phyloP scores from a whole-genome alignment of 1,284 basidiomycete species.

The Spongispora temasekensis region DNA sequence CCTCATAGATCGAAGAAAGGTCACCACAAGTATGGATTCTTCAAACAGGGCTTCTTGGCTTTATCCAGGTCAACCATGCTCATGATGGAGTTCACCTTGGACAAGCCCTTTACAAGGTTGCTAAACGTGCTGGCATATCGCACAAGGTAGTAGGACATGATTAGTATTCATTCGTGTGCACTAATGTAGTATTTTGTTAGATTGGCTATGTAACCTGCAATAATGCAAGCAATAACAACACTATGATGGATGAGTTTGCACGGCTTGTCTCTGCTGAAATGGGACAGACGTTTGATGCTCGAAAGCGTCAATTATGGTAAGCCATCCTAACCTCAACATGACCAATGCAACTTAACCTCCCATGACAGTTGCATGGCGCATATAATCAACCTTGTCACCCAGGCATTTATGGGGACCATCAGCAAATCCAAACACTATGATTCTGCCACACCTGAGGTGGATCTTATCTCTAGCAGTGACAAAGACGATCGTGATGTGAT shows the following conservation, averaged over 20 bases:
- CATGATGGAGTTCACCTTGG: neutral
- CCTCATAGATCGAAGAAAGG: slow-evolving; percentile 6
- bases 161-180: neutral
- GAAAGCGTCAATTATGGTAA: neutral
- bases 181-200: neutral
- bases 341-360: neutral
- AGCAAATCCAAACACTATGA: neutral
- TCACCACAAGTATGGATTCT: neutral
- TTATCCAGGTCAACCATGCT: slow-evolving; percentile 6
- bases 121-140: neutral
- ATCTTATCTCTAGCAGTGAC: neutral
- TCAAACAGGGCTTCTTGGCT: neutral
- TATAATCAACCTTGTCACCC: neutral
- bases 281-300: neutral
- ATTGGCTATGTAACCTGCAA: slow-evolving; percentile 2
- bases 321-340: neutral
- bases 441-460: neutral
- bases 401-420: neutral
- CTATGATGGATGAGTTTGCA: slow-evolving; percentile 6
- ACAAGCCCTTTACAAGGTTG: slow-evolving; percentile 11
- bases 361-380: neutral
- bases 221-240: slow-evolving; percentile 7
- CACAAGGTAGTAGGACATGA: neutral
- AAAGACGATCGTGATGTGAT: neutral
- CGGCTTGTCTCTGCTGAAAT: neutral